Percentiles rank a stretch among this genome's conserved stretches.
Conservation (phyloP, 768 basidiomycete genomes). For the Lactarius evosmus region DNA sequence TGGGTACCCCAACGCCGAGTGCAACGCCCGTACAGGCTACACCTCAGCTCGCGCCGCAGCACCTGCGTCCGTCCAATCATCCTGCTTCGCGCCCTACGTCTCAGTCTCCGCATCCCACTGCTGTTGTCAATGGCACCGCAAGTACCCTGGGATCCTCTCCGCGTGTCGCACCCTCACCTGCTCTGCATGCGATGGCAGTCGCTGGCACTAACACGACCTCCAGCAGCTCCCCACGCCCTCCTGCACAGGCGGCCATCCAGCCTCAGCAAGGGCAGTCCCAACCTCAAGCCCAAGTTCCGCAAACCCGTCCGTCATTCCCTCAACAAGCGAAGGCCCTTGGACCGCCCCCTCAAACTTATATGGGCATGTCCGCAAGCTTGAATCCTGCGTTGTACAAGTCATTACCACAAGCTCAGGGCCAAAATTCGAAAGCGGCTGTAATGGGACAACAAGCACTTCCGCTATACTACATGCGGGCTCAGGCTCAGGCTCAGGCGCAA, state of each 20-base stretch:
- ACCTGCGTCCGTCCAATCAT: constrained; percentile 33
- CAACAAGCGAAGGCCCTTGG: constrained; percentile 9
- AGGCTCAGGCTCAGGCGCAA: constrained; percentile 27
- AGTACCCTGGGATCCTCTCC: constrained; percentile 26
- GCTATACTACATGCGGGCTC: constrained; percentile 12
- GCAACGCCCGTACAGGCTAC: constrained; percentile 32
- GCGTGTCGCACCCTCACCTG: constrained; percentile 16
- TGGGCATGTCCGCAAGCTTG: constrained; percentile 3
- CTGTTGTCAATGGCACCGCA: constrained; percentile 21
- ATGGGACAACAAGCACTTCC: constrained; percentile 1
- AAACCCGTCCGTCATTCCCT: constrained; percentile 7
- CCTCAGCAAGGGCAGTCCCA: constrained; percentile 37
- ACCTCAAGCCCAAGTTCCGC: constrained; percentile 10
- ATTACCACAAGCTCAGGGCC: constrained; percentile 13
- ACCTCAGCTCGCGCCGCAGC: constrained; percentile 28
- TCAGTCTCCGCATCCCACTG: constrained; percentile 34
- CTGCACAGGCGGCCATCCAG: constrained; percentile 37
- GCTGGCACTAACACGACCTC: constrained; percentile 37
- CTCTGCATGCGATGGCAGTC: constrained; percentile 37
- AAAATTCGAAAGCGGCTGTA: constrained; percentile 13
- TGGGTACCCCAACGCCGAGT: constrained; percentile 31
- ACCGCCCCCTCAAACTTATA: constrained; percentile 1
- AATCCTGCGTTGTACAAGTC: constrained; percentile 7
- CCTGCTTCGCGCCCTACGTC: constrained; percentile 36
- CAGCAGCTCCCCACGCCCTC: constrained; percentile 22